phyloP scores from a whole-genome alignment of 768 basidiomycete species.

The Phaffia australis region DNA sequence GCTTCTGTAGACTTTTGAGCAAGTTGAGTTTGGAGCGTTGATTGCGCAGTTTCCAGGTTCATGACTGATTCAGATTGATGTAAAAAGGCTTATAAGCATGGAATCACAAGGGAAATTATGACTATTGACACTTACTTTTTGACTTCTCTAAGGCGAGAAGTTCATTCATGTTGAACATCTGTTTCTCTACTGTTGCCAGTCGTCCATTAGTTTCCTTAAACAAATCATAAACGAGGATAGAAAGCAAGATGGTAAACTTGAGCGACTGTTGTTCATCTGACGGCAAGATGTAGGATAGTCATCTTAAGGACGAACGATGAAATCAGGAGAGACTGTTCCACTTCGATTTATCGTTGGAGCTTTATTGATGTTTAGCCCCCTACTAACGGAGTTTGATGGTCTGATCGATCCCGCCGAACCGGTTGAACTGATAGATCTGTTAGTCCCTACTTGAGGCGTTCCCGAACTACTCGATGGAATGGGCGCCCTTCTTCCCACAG shows the following conservation, averaged over 20 bases:
- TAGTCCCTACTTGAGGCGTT: too few species aligned
- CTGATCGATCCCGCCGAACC: neutral
- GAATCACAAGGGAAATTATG: neutral
- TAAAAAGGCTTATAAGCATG: neutral
- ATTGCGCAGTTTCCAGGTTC: constrained; percentile 17
- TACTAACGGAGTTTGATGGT: neutral
- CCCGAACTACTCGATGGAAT: too few species aligned
- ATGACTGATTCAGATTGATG: constrained; percentile 2
- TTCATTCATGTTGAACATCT: constrained; percentile 17
- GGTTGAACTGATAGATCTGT: too few species aligned
- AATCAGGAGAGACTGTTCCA: neutral
- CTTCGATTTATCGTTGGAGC: neutral
- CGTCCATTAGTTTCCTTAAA: constrained; percentile 15
- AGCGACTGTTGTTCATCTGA: neutral
- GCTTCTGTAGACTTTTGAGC: constrained; percentile 17
- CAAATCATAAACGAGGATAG: neutral
- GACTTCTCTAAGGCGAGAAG: constrained; percentile 15
- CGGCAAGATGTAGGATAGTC: neutral
- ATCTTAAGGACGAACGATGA: neutral
- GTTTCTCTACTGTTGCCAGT: constrained; percentile 16
- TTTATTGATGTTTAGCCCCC: neutral
- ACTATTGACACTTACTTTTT: constrained; percentile 4
- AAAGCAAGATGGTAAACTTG: neutral
- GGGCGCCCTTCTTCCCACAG: too few species aligned
- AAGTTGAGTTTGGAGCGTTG: constrained; percentile 19